Evolutionary conservation across 306 rosid genomes (phyloP), one percentile per base, ranked within the genome.

Genomic region (Acacia confusa): DNA sequence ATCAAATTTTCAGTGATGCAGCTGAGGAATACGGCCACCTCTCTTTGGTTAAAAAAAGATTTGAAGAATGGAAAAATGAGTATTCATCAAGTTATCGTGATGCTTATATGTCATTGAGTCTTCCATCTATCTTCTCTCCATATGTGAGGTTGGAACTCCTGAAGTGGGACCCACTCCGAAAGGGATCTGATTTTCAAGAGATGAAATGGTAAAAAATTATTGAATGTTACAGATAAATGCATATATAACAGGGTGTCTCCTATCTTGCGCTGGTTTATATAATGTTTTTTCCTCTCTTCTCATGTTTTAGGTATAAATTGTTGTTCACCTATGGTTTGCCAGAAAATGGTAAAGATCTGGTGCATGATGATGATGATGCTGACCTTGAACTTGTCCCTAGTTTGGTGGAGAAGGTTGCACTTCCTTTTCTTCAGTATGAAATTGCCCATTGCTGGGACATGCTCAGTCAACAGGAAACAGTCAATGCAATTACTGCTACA

Each of bases 91-190:
- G 90, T 41, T 95, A 95, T 79, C 87, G 82, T 32, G 97, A 95
- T 84, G 96, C 99, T 74, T 95, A 95, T 84, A 90, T 95, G 94
- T 88, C 97, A 57, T 83, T 93, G 67, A 95, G 97, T 85, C 90
- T 84, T 89, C 96, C 98, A 45, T 72, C 88, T 83, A 83, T 95
- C 84, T 95, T 95, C 88, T 92, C 98, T 81, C 99, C 99, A 13
- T 95, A 91, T 79, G 96, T 93, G 69, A 92, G 97, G 81, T 87
- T 95, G 86, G 99, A 95, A 85, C 99, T 95, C 27, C 82, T 95
- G 90, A 92, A 92, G 85, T 95, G 99, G 98, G 97, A 95, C 73
- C 97, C 99, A 63, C 99, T 95, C 15, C 93, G 34, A 76, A 92
- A 88, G 87, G 93, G 88, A 82, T 78, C 89, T 82, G 98, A 90